phyloP scores from a whole-genome alignment of 2,329 filamentous ascomycete genomes.

The Malbranchea zuffiana region DNA sequence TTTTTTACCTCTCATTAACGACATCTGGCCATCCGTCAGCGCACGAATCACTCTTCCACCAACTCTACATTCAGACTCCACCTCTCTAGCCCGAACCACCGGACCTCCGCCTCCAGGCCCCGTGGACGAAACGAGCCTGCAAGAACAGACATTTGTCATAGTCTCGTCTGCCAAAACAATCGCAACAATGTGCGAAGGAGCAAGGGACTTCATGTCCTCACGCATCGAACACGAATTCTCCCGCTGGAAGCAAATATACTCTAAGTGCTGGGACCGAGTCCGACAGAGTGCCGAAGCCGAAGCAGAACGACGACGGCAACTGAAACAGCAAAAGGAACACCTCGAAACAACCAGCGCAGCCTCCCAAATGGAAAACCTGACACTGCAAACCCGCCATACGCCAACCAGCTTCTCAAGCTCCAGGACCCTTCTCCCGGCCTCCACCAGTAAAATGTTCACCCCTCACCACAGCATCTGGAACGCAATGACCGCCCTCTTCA shows the following conservation, averaged over 20 bases:
- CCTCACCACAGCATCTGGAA: conserved; percentile 32
- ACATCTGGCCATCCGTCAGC: conserved; percentile 71
- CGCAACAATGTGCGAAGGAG: conserved; percentile 54
- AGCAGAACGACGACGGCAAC: conserved; percentile 24
- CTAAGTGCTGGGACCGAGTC: conserved; percentile 28
- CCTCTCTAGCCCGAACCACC: conserved; percentile 17
- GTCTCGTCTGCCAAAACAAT: conserved; percentile 61
- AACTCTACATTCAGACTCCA: conserved; percentile 48
- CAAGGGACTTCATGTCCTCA: conserved; percentile 69
- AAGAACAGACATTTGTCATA: conserved; percentile 43
- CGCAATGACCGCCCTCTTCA: conserved; percentile 28
- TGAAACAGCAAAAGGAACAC: conserved; percentile 7
- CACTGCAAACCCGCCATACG: neutral
- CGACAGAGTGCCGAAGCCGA: conserved; percentile 27
- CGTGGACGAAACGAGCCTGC: conserved; percentile 26
- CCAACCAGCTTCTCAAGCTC: neutral
- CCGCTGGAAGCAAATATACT: conserved; percentile 34
- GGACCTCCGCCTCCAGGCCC: conserved; percentile 42
- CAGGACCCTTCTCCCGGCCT: conserved; percentile 9
- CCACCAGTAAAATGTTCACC: conserved; percentile 26
- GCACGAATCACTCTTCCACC: conserved; percentile 28
- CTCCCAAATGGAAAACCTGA: conserved; percentile 3
- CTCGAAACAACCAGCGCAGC: neutral
- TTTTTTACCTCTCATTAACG: conserved; percentile 81
- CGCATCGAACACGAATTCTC: conserved; percentile 61